Percentiles rank a stretch among this genome's conserved stretches.
These are phyloP conservation scores for Clonostachys solani DNA, from an alignment of 2,329 filamentous ascomycete genomes.

Conservation along the genomic window DNA sequence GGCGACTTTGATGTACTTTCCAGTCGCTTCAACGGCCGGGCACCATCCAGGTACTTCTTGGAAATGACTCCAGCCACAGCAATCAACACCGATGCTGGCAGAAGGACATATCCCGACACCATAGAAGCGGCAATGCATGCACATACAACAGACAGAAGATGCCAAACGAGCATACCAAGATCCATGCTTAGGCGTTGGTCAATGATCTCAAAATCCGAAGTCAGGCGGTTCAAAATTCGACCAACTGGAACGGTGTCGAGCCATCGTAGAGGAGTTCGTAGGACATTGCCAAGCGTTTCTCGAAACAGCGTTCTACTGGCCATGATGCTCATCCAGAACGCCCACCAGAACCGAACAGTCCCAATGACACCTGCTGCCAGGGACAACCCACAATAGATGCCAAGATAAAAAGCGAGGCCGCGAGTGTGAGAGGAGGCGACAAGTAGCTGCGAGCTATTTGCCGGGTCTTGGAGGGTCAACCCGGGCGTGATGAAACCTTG, in stretches of 20 bases:
- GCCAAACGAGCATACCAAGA: constrained; percentile 54
- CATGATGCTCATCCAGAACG: constrained; percentile 61
- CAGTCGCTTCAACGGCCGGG: constrained; percentile 71
- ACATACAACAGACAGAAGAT: constrained; percentile 58
- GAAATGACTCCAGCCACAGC: constrained; percentile 54
- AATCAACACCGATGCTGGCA: constrained; percentile 56
- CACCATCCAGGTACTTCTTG: constrained; percentile 61
- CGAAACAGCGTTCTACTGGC: constrained; percentile 68
- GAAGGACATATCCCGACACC: constrained; percentile 63
- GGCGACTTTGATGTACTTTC: constrained; percentile 76
- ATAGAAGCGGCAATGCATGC: constrained; percentile 64
- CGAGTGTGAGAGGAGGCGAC: constrained; percentile 16
- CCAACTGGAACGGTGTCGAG: constrained; percentile 77
- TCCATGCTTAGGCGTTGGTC: constrained; percentile 64
- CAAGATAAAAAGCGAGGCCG: constrained; percentile 59
- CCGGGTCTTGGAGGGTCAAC: not conserved
- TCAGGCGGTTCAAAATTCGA: constrained; percentile 74
- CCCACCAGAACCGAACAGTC: constrained; percentile 57
- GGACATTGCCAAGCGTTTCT: constrained; percentile 59
- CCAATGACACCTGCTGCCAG: constrained; percentile 52
- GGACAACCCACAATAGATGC: constrained; percentile 62
- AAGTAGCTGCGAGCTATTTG: constrained; percentile 8
- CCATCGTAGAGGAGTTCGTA: constrained; percentile 73
- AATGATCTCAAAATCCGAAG: constrained; percentile 70
- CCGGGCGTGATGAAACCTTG: not conserved